phyloP scores from a whole-genome alignment of 768 basidiomycete species.

The Leccinum imitatum region DNA sequence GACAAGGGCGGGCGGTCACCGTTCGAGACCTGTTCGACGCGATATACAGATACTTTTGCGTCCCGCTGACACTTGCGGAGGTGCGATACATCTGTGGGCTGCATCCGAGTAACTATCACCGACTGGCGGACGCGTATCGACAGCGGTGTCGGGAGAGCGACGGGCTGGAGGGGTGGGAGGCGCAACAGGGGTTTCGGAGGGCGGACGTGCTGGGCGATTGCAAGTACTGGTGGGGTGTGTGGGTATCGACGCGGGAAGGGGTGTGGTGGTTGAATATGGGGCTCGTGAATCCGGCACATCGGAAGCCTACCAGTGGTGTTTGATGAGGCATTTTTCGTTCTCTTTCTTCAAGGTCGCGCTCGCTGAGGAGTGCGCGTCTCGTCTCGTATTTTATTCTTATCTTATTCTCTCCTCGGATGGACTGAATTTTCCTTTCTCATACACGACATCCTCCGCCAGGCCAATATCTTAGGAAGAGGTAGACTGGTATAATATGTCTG shows the following conservation, averaged over 20 bases:
- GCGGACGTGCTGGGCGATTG: slow-evolving; percentile 51
- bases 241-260: slow-evolving; percentile 32
- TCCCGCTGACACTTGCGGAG: slow-evolving; percentile 37
- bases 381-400: background rate
- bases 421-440: background rate
- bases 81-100: slow-evolving; percentile 22
- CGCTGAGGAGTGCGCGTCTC: background rate
- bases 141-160: slow-evolving; percentile 39
- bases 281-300: slow-evolving; percentile 31
- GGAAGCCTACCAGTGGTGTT: background rate
- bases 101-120: slow-evolving; percentile 20
- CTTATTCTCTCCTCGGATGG: background rate
- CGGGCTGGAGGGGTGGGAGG: slow-evolving; percentile 41
- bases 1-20: slow-evolving; percentile 30
- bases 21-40: slow-evolving; percentile 48
- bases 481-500: background rate
- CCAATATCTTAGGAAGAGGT: background rate
- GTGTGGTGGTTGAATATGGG: slow-evolving; percentile 49
- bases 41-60: slow-evolving; percentile 49
- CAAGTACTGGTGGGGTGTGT: slow-evolving; percentile 45
- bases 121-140: slow-evolving; percentile 23
- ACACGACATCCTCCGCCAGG: background rate
- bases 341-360: background rate
- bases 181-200: slow-evolving; percentile 33
- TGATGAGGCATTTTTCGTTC: background rate